phyloP scores from a whole-genome alignment of 306 rosid genomes.

The Citrullus amarus region DNA sequence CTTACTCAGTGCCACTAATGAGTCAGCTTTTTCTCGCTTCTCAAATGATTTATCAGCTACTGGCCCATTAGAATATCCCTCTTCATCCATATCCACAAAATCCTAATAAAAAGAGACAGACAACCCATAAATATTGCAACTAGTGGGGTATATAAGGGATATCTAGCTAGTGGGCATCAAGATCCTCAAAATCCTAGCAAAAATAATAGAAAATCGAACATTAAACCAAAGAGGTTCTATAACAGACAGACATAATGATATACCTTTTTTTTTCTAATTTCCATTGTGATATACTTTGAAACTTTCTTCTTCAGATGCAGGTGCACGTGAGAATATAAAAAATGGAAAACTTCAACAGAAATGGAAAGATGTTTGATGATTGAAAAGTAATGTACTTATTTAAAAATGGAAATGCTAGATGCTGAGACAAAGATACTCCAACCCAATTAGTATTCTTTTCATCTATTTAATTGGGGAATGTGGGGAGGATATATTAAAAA shows the following conservation, averaged over 20 bases:
- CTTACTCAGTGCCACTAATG: conserved; percentile 19
- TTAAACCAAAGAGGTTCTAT: not conserved
- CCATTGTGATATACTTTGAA: not conserved
- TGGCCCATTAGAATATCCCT: conserved; percentile 31
- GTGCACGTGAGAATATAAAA: not conserved
- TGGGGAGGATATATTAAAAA: not conserved
- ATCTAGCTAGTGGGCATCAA: not conserved
- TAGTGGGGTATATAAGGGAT: not conserved
- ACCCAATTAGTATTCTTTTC: not conserved
- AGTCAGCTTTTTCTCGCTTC: conserved; percentile 24
- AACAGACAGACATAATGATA: not conserved
- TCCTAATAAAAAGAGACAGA: conserved; percentile 1
- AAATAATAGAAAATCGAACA: not conserved
- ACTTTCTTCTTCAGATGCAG: not conserved
- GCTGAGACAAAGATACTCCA: not conserved
- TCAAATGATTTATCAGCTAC: conserved; percentile 19
- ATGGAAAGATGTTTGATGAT: not conserved
- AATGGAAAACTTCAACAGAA: not conserved
- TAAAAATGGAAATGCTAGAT: not conserved
- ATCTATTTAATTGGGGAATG: not conserved
- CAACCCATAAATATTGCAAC: not conserved
- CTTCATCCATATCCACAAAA: conserved; percentile 66
- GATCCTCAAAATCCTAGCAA: conserved; percentile 5
- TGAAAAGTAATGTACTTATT: not conserved
- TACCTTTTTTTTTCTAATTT: not conserved